Percentiles rank a stretch among this genome's conserved stretches.
These are phyloP conservation scores for Ilyonectria destructans DNA, from an alignment of 2,329 filamentous ascomycete genomes.

Conservation along the genomic window DNA sequence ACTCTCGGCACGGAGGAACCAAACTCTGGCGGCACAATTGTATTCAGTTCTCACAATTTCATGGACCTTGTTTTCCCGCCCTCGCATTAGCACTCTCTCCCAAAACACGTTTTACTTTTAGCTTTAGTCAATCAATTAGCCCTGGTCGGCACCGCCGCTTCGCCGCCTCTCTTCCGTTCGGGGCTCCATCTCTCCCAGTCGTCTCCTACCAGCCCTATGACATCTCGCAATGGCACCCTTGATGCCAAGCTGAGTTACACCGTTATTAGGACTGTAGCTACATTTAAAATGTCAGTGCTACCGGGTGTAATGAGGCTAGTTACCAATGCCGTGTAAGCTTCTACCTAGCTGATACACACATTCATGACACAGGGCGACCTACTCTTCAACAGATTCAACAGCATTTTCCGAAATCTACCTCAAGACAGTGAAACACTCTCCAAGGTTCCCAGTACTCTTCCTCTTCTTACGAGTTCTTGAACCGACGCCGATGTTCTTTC, in stretches of 20 bases:
- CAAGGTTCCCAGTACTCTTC: no score
- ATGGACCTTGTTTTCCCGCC: background rate
- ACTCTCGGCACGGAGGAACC: background rate
- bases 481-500: no score
- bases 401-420: no score
- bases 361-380: no score
- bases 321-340: background rate
- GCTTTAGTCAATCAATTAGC: background rate
- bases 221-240: background rate
- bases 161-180: background rate
- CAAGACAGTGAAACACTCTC: no score
- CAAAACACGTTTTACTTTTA: background rate
- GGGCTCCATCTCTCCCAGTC: background rate
- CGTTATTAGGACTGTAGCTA: background rate
- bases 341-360: background rate
- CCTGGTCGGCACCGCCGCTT: background rate
- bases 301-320: background rate
- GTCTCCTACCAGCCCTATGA: background rate
- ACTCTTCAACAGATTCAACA: no score
- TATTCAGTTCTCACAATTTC: background rate
- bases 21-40: background rate
- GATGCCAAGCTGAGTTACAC: background rate
- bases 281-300: background rate
- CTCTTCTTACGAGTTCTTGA: no score
- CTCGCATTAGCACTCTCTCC: background rate